Base-by-base conservation (phyloP, 441 rosid species). In the Gossypium lobatum region DNA sequence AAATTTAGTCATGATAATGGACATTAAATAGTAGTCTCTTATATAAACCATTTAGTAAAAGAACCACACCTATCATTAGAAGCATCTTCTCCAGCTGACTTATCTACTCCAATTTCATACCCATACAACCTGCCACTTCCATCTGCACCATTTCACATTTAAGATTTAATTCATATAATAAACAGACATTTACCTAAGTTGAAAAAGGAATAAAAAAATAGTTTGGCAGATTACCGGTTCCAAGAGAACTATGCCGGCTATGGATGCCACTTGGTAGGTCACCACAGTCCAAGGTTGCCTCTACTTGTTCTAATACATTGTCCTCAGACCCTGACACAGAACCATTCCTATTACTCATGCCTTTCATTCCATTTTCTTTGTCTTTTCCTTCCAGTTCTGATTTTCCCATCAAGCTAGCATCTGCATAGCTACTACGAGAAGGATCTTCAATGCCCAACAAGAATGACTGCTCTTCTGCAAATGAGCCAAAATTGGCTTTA, bases 51-150 rank as follows among this genome's bases (percentile, higher is more conserved):
- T 14, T 14, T 10, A 23, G 13, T 52, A 55, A 61, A 31, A 9
- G 63, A 57, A 70, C 20, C 59, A 39, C 73, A 81, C 83, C 81
- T 74, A 55, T 64, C 80, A 73, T 25, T 54, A 25, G 76, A 64
- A 64, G 39, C 48, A 72, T 60, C 73, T 62, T 78, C 86, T 60
- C 75, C 76, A 39, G 37, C 54, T 37, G 84, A 45, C 69, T 74
- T 79, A 39, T 77, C 77, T 26, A 57, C 59, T 71, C 80, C 81
- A 64, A 67, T 75, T 42, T 79, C 83, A 42, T 61, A 75, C 59
- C 73, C 55, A 45, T 67, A 37, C 13, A 74, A 57, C 26, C 79
- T 50, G 57, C 66, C 76, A 64, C 60, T 79, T 69, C 75, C 80
- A 70, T 78, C 86, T 83, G 83, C 70, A 79, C 37, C 53, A 70